A percentile compares a stretch with the other conserved stretches of the same genome.
These are phyloP conservation scores for Leptographium wingfieldii DNA, from an alignment of 2,329 filamentous ascomycete genomes.

Conservation along the genomic window DNA sequence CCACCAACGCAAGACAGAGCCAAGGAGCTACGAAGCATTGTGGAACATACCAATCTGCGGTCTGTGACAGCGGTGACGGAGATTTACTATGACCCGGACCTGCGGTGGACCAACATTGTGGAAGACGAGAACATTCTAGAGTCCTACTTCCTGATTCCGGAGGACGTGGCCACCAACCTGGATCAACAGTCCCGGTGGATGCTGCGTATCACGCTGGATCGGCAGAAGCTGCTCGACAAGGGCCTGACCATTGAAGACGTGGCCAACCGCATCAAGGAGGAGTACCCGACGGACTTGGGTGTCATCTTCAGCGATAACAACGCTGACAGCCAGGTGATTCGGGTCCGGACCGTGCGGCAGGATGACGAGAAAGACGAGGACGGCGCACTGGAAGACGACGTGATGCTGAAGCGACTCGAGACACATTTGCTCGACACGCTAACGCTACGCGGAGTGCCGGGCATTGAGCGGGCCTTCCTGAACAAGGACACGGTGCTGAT, in stretches of 20 bases:
- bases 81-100: conserved; percentile 93
- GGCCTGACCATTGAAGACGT: conserved; percentile 85
- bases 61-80: conserved; percentile 87
- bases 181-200: conserved; percentile 89
- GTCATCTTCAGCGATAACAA: conserved; percentile 98
- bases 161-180: conserved; percentile 49
- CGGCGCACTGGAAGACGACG: conserved; percentile 61
- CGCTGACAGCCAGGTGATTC: conserved; percentile 86
- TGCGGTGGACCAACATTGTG: conserved; percentile 72
- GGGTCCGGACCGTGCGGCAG: conserved; percentile 66
- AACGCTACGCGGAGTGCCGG: conserved; percentile 78
- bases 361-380: conserved; percentile 64
- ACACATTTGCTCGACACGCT: conserved; percentile 83
- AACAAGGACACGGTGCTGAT: conserved; percentile 64
- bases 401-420: conserved; percentile 84
- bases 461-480: conserved; percentile 86
- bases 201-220: conserved; percentile 82
- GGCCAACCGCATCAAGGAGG: conserved; percentile 75
- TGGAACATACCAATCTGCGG: conserved; percentile 89
- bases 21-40: conserved; percentile 73
- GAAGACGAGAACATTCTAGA: conserved; percentile 91
- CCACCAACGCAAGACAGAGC: conserved; percentile 58
- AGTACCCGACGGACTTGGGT: conserved; percentile 73
- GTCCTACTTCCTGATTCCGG: conserved; percentile 89
- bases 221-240: conserved; percentile 92